phyloP scores from a whole-genome alignment of 2,329 filamentous ascomycete genomes.

The Apiospora kogelbergensis region DNA sequence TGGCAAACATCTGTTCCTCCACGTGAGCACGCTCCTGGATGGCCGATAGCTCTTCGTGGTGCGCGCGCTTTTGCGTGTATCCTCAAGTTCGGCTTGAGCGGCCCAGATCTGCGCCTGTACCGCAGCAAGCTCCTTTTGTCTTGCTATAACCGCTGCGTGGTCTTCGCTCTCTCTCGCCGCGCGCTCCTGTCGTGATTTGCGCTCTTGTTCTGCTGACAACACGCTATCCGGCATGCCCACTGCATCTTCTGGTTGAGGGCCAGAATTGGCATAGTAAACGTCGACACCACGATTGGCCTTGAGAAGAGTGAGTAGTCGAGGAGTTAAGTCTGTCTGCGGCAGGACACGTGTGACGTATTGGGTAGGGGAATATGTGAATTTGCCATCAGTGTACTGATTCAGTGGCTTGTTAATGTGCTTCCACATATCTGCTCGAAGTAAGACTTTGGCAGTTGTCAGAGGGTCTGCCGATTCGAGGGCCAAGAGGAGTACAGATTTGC shows the following conservation, averaged over 20 bases:
- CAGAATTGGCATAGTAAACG: slow-evolving; percentile 53
- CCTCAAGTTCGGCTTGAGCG: slow-evolving; percentile 51
- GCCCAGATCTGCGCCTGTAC: slow-evolving; percentile 52
- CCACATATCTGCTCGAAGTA: slow-evolving; percentile 66
- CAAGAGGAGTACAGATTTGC: slow-evolving; percentile 59
- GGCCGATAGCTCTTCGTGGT: slow-evolving; percentile 43
- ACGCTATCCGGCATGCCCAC: slow-evolving; percentile 53
- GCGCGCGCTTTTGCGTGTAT: slow-evolving; percentile 47
- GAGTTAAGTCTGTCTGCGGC: slow-evolving; percentile 36
- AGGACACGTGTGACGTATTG: slow-evolving; percentile 58
- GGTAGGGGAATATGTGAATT: slow-evolving; percentile 62
- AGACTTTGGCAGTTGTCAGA: slow-evolving; percentile 52
- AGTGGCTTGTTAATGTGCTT: slow-evolving; percentile 61
- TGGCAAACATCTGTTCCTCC: slow-evolving; percentile 44
- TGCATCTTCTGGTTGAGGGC: slow-evolving; percentile 53
- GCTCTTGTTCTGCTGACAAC: slow-evolving; percentile 48
- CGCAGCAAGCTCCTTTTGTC: slow-evolving; percentile 50
- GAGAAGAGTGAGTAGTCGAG: slow-evolving; percentile 47
- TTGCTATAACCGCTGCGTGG: slow-evolving; percentile 46
- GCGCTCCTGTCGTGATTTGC: slow-evolving; percentile 46
- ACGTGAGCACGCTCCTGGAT: slow-evolving; percentile 45
- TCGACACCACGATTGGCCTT: slow-evolving; percentile 52
- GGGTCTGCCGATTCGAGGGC: slow-evolving; percentile 59
- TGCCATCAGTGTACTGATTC: slow-evolving; percentile 53
- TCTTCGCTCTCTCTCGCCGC: slow-evolving; percentile 48